Conservation (phyloP, 495 filamentous ascomycete genomes). For the Pyrenopolyporus hunteri region DNA sequence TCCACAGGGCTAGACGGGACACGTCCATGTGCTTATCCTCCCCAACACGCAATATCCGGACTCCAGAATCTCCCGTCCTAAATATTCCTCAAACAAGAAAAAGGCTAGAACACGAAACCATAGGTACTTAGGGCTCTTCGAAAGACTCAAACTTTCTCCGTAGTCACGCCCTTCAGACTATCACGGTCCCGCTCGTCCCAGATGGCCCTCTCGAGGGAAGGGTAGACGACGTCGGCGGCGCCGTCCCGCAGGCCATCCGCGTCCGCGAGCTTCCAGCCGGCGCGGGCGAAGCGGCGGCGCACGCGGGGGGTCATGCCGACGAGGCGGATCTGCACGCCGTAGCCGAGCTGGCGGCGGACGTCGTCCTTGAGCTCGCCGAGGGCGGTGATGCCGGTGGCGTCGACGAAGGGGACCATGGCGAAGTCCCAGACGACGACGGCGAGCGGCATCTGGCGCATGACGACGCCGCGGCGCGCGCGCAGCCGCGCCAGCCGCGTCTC, state of each 20-base stretch:
- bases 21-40: too few relatives aligned
- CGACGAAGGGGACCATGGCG: conserved; percentile 40
- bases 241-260: conserved; percentile 34
- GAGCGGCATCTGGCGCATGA: conserved; percentile 37
- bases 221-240: conserved; percentile 38
- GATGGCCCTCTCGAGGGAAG: conserved; percentile 38
- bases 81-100: neutral
- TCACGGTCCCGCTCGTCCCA: conserved; percentile 41
- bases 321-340: conserved; percentile 41
- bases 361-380: conserved; percentile 44
- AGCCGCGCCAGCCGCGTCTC: conserved; percentile 42
- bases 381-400: conserved; percentile 42
- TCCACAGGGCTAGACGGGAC: too few relatives aligned
- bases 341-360: conserved; percentile 34
- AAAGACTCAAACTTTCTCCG: conserved; percentile 29
- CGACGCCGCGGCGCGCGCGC: conserved; percentile 32
- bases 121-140: neutral
- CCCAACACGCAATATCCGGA: neutral
- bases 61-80: neutral
- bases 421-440: conserved; percentile 43
- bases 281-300: conserved; percentile 36
- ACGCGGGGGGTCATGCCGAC: conserved; percentile 40
- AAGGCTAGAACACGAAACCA: neutral
- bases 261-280: conserved; percentile 39
- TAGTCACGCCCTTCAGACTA: conserved; percentile 36